These are phyloP conservation scores for Acanthamoeba pearcei DNA, from an alignment of 208 protist genomes.

Conservation along the genomic window DNA sequence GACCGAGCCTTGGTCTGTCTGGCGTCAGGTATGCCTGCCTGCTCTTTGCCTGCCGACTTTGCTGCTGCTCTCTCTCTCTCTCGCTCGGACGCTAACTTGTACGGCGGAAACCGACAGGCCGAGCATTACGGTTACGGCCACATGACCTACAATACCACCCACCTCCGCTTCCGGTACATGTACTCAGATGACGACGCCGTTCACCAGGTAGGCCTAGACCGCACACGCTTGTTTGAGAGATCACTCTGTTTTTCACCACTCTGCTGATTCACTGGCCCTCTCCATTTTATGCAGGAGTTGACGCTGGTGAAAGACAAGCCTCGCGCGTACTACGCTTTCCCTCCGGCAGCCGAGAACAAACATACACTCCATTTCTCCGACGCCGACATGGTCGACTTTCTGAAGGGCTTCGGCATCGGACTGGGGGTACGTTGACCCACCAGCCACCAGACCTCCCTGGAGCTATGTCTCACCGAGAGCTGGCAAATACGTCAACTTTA, in stretches of 20 bases:
- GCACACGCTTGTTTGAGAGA: too few relatives aligned
- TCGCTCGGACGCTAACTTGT: not conserved
- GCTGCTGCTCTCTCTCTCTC: too few relatives aligned
- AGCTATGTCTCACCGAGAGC: not conserved
- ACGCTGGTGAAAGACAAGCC: not conserved
- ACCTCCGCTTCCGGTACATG: constrained; percentile 45
- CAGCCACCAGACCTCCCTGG: not conserved
- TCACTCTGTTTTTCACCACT: too few relatives aligned
- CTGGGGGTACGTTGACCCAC: not conserved
- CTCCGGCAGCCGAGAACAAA: not conserved
- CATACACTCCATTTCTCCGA: constrained; percentile 13
- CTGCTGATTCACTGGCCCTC: too few relatives aligned
- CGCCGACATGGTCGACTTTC: constrained; percentile 28
- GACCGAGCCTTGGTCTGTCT: constrained; percentile 45
- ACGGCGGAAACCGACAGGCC: not conserved
- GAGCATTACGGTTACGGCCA: constrained; percentile 36
- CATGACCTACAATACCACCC: constrained; percentile 62
- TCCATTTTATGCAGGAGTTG: not conserved
- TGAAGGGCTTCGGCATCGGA: constrained; percentile 66
- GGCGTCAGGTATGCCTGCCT: not conserved
- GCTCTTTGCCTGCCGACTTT: too few relatives aligned
- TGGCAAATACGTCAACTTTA: not conserved
- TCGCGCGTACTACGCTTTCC: not conserved
- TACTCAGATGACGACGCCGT: constrained; percentile 25
- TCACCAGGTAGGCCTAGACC: not conserved